Base-by-base conservation (phyloP, 202 grass and related monocot species). In the Carex sylvatica region DNA sequence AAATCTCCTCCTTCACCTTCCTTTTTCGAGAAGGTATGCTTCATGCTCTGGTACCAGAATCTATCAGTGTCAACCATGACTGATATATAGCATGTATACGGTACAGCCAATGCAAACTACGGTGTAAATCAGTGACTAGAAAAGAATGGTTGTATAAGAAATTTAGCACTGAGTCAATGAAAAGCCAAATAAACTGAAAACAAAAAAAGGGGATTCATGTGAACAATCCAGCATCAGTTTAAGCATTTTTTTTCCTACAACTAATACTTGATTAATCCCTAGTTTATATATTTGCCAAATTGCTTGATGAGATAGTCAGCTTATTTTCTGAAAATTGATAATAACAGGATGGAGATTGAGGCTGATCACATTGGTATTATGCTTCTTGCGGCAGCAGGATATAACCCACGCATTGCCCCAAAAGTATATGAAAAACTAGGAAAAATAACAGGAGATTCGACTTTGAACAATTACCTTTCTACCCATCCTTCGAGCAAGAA, bases 401-500 rank as follows among this genome's bases (percentile, higher is more conserved):
- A 90, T 28, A 89, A 98, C 84, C 92, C 95, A 7, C 82, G 89
- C 13, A 52, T 98, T 46, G 95, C 95, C 11, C 86, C 93, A 35
- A 46, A 35, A 14, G 86, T 93, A 4, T 98, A 93, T 22, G 91
- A 95, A 83, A 98, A 93, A 76, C 49, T 95, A 38, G 95, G 92
- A 59, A 88, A 93, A 71, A 83, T 95, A 6, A 56, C 71, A 11
- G 95, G 95, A n/a, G 86, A 89, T 73, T 91, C 95, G 2, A 78
- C 49, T 47, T 79, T 93, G 84, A 78, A 30, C 30, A 93, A 88
- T 67, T 95, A 98, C 33, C 87, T 95, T 63, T 93, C 92, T 5
- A 98, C 95, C 53, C 95, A 98, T 82, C 95, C 95, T 84, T 98
- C 95, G 2, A 89, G 84, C 38, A 95, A 95, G 87, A 98, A 93